Base-by-base conservation (phyloP, 73 alveolate species). In the Tetrahymena elliotti region DNA sequence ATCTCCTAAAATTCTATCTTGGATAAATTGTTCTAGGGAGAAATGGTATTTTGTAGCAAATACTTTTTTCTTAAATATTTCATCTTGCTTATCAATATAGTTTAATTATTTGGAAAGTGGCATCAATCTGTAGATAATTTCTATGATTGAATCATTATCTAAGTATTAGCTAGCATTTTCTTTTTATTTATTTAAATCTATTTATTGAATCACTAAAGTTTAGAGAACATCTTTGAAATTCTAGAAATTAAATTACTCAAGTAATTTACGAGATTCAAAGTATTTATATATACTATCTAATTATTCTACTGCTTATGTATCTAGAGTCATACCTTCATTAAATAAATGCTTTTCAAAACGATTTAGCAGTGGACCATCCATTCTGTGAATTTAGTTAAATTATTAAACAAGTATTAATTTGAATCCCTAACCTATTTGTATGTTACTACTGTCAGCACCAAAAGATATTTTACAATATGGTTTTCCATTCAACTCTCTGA, bases 361-460 rank as follows among this genome's bases (percentile, higher is more conserved):
- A 68, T 68, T 68, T 11, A 68, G 33, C 38, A 68, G n/a, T 27
- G 88, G 88, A 1, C 88, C 88, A 68, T 68, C 88, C 88, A 68
- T 68, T 68, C 88, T 68, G 22, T 68, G 88, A 27, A 68, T 68
- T 24, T 68, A 68, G 88, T 27, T 93, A 6, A 11, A 40, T 31
- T 93, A 68, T 5, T 38, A 37, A 15, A 31, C 47, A 22, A 93
- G 33, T 35, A 93, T 54, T 31, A 68, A 18, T n/a, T 68, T 68
- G 36, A 68, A 68, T 52, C 52, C 84, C 16, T 93, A 15, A 27
- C 41, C 96, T 22, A 40, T 35, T 93, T 93, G 82, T 0, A 39
- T 93, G 1, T 93, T 93, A 33, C 92, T 93, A 22, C 39, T 41
- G 33, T 93, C 54, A n/a, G 96, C 96, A 20, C 96, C 96, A 11